Conservation (phyloP, 2,329 filamentous ascomycete species). For the Amphichorda felina region DNA sequence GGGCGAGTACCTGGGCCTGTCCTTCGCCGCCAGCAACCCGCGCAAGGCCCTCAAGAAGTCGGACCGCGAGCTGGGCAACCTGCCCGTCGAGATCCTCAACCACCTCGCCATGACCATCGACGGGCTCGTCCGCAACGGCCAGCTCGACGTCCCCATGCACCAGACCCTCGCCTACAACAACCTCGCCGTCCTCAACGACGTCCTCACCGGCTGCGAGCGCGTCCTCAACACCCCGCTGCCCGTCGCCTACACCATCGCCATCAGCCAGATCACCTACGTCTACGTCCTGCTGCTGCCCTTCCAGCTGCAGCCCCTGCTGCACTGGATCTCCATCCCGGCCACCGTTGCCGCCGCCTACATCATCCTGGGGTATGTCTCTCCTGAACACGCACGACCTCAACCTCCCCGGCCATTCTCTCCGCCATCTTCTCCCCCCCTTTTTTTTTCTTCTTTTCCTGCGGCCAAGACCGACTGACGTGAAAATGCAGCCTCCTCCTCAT, state of each 20-base stretch:
- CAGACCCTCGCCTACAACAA: constrained; percentile 50
- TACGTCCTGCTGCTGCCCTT: constrained; percentile 75
- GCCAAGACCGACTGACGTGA: too few species aligned
- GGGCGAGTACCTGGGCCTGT: constrained; percentile 65
- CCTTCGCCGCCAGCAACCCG: constrained; percentile 68
- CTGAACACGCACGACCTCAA: too few species aligned
- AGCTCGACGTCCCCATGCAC: constrained; percentile 43
- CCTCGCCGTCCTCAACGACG: constrained; percentile 57
- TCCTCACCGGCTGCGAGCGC: constrained; percentile 60
- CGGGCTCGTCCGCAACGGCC: constrained; percentile 40
- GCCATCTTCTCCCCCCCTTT: too few species aligned
- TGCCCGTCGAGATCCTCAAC: constrained; percentile 71
- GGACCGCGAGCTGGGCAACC: constrained; percentile 62
- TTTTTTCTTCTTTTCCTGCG: too few species aligned
- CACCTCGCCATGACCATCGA: constrained; percentile 60
- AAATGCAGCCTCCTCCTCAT: constrained; percentile 62
- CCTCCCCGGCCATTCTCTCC: too few species aligned
- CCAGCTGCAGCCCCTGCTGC: constrained; percentile 54
- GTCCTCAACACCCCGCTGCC: constrained; percentile 75
- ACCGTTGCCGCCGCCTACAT: constrained; percentile 66
- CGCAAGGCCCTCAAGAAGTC: constrained; percentile 65
- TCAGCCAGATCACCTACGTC: constrained; percentile 77
- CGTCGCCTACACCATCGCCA: constrained; percentile 72
- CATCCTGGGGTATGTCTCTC: too few species aligned
- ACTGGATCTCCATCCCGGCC: constrained; percentile 69